Base-by-base conservation (phyloP, 2,329 filamentous ascomycete species). In the Zarea fungicola region DNA sequence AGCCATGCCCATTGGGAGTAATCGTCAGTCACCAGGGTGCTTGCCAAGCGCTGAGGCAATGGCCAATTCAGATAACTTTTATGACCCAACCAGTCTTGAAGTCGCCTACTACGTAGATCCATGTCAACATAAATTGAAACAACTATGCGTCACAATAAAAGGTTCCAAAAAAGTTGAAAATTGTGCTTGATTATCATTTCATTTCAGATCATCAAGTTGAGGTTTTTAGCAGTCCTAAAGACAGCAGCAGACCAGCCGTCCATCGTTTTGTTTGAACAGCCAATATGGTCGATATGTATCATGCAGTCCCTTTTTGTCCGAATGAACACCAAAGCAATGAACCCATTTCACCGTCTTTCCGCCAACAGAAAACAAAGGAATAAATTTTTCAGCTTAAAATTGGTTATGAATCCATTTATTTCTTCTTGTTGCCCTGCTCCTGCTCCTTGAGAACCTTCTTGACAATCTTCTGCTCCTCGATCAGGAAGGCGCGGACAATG, bases 371-470 rank as follows among this genome's bases (percentile, higher is more conserved):
- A 47, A 37, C 48, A 48, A n/a, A 54, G 45, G 29, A 45, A 54
- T 43, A 45, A 36, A 42, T 49, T 42, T 48, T 41, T 37, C 18
- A 11, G 14, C 21, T 41, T 46, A 47, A 40, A 42, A 37, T 26
- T 16, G 21, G 18, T 39, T 31, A 47, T 45, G 42, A 54, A 50
- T 53, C 53, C 49, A 48, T 78, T 82, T 87, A 83, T 77, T 83
- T 83, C 78, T 82, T 83, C 74, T 79, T 83, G 65, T 77, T 72
- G 67, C 75, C 70, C 67, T 73, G 87, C 80, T 89, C 87, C 79
- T 95, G 89, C 83, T 97, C 92, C 87, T 96, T 96, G 73, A 97
- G 84, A 67, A 99, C 93, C 89, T 99, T 99, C 90, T 99, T 99
- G 77, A 99, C 93, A 66, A 99, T 97, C 89, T 99, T 99, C 83